Evolutionary conservation across 305 asterid genomes (phyloP), one percentile per base, ranked within the genome.

Genomic region (Rubia balearica): DNA sequence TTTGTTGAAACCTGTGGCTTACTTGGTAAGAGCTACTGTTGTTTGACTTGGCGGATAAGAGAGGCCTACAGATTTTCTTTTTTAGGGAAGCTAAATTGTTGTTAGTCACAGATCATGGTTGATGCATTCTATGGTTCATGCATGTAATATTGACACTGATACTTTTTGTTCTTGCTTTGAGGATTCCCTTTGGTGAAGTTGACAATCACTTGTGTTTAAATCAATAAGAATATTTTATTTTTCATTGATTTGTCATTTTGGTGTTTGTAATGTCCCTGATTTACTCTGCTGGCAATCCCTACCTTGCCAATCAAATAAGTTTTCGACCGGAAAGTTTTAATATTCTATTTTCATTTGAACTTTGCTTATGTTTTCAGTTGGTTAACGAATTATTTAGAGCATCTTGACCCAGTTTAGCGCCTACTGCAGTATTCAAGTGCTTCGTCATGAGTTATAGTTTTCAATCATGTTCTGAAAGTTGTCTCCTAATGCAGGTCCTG

Each of bases 401-500:
- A 65, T 73, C 61, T 14, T 27, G 38, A 14, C 45, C 24, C 70
- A 64, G 24, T 63, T 49, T 1, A 7, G 6, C 42, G 16, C 42
- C 59, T 45, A 19, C n/a, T 24, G 21, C 13, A 7, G 40, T 24
- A 30, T 30, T 17, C 61, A 60, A 48, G 19, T 45, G 62, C 48
- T 61, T 62, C 17, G 19, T 40, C 27, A 36, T 38, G 45, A 8
- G 14, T 57, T 22, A 22, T 57, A 7, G 14, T 57, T 57, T 19
- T 57, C 16, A 22, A 7, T 57, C 33, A 19, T 57, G 62, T 22
- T 57, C 62, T 61, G 12, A 75, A 61, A 73, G n/a, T 78, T 68
- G 61, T 67, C 63, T 72, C 71, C 69, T 78, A 67, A 53, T 84
- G 85, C 78, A 95, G 99, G 99, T 77, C 84, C 99, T 11, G 88